Conservation (phyloP, 179 eudicot species). For the Heliamphora pulchella region DNA sequence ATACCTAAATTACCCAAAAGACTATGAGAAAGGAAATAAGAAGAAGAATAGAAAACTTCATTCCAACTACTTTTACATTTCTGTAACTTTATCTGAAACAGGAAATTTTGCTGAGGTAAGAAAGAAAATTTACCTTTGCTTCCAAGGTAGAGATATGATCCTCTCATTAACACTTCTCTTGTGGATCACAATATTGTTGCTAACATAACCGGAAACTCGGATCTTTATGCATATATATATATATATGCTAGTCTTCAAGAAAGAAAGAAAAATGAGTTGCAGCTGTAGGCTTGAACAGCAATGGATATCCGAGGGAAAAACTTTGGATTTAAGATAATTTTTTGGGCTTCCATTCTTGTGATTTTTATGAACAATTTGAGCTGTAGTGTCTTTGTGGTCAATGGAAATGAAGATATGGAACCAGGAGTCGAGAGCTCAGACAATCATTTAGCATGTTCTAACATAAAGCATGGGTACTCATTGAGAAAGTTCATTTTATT, state of each 20-base stretch:
- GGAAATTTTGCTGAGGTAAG: background rate
- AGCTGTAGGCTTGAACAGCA: slow-evolving; percentile 9
- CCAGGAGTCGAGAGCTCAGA: slow-evolving; percentile 2
- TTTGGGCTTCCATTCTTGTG: slow-evolving; percentile 11
- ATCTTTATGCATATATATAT: background rate
- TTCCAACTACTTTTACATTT: background rate
- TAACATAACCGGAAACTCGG: background rate
- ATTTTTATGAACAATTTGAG: background rate
- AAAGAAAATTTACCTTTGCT: slow-evolving; percentile 23
- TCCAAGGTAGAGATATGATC: slow-evolving; percentile 21
- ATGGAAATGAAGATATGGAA: slow-evolving; percentile 17
- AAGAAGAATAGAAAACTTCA: background rate
- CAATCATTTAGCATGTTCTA: background rate
- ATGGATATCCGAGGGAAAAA: slow-evolving; percentile 11
- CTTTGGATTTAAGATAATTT: background rate
- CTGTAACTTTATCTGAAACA: background rate
- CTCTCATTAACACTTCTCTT: slow-evolving; percentile 16
- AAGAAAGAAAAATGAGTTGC: background rate
- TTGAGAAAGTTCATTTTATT: background rate
- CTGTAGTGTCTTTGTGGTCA: slow-evolving; percentile 9
- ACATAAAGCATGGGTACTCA: slow-evolving; percentile 14
- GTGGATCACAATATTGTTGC: background rate
- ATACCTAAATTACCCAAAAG: background rate
- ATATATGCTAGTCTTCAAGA: background rate
- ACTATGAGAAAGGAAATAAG: background rate